Evolutionary conservation across 1,284 basidiomycete species (phyloP), one percentile per base, ranked within the genome.

Genomic region (Cryptococcus hybrid): DNA sequence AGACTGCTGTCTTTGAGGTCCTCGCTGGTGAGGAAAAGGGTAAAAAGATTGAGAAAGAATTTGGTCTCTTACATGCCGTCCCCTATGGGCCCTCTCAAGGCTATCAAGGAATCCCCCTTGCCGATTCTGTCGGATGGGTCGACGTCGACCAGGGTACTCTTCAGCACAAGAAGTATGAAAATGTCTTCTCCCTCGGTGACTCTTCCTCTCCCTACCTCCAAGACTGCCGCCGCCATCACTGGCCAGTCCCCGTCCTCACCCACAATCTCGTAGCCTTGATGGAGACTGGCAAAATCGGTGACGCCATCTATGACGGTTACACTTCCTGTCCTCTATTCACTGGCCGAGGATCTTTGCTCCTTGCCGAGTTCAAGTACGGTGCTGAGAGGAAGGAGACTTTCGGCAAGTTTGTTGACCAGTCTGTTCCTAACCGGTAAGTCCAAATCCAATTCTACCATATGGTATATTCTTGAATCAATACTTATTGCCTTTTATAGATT

Each of bases 171-270:
- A 92, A 93, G 61, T 83, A 76, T 73, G 78, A 82, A 56, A 97
- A 97, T 76, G 84, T 98, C 38, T 98, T 94, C 77, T 84, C 89
- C 7, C 73, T 96, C 18, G 95, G 95, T 34, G 95, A 99, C 73
- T 90, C 89, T 63, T 90, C 90, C 34, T 90, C 87, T 24, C 24
- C 93, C 94, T 5, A 98, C 92, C 11, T 92, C 90, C 76, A 99
- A 96, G 83, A 99, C 95, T 1, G 91, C 90, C 0, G 94, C 95
- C 2, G 95, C 94, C 1, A 89, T 97, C 69, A 92, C 90, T 1
- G 85, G 85, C 0, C 91, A 99, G 76, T 87, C 90, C 0, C 40
- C 11, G 40, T 11, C 9, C 9, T n/a, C 40, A 11, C 40, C 9
- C 40, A 51, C 7, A 18, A 38, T 35, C 49, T 51, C 11, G 40